These are phyloP conservation scores for Parathielavia appendiculata DNA, from an alignment of 495 filamentous ascomycete genomes.

Conservation along the genomic window DNA sequence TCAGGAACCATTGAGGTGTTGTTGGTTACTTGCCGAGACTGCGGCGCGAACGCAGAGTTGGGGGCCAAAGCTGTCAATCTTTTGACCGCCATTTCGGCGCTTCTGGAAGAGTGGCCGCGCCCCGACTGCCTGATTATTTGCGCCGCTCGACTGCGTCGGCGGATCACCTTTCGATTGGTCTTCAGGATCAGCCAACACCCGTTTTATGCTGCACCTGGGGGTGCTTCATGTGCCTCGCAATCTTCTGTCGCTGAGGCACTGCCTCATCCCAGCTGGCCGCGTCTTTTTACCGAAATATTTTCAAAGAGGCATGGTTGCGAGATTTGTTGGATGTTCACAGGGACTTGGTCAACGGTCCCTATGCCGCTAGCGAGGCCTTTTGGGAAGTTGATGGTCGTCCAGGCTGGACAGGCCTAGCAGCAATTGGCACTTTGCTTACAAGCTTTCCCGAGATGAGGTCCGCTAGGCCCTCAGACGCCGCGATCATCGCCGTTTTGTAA, in stretches of 20 bases:
- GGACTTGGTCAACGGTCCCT: neutral
- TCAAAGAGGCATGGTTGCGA: neutral
- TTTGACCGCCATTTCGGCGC: conserved; percentile 19
- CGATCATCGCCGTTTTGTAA: too few species aligned
- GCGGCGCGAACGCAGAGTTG: neutral
- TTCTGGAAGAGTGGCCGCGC: conserved; percentile 1
- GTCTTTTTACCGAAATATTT: neutral
- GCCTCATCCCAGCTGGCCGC: neutral
- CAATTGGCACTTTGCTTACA: too few species aligned
- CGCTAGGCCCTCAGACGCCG: too few species aligned
- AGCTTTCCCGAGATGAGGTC: too few species aligned
- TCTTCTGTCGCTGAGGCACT: neutral
- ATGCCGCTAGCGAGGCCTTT: neutral
- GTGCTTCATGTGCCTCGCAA: neutral
- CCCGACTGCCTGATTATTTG: conserved; percentile 2
- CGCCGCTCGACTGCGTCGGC: conserved; percentile 13
- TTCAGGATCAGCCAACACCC: neutral
- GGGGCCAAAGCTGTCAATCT: neutral
- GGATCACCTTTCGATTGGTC: conserved; percentile 2
- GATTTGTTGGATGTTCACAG: neutral
- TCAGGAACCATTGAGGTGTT: neutral
- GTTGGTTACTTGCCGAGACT: neutral
- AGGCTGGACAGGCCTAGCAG: too few species aligned
- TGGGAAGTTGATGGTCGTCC: too few species aligned
- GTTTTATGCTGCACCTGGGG: neutral